Evolutionary conservation across 768 basidiomycete genomes (phyloP), one percentile per base, ranked within the genome.

Genomic region (Filobasidium floriforme): DNA sequence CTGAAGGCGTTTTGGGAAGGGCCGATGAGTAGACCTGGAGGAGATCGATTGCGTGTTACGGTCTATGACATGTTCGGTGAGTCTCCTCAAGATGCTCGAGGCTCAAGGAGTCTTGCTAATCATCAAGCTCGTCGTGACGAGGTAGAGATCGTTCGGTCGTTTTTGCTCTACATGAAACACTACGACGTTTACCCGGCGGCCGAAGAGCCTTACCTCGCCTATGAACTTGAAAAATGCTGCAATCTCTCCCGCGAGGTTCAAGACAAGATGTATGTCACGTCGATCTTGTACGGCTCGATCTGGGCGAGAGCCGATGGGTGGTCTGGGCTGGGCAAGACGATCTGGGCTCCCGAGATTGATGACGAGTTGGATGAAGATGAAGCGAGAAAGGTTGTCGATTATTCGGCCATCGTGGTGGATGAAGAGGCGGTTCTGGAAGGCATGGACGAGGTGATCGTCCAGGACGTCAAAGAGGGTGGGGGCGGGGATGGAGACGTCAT

Each of bases 141-240:
- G 32, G 32, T 37, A 57, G 54, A 57, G 22, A 57, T 57, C 54
- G 24, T 57, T 15, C 54, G 29, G 2, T 57, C 54, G 24, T 57
- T 57, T 24, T n/a, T 57, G 18, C 54, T 57, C 7, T 57, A 57
- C n/a, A 22, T 57, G 24, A 14, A 15, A 57, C 54, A 57, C 54
- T 57, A 57, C 54, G 22, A 57, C 15, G 15, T 57, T 7, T 57
- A 24, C 29, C 26, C 54, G 4, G 12, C n/a, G 6, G 26, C 54
- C 54, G 3, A 15, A 15, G 54, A 57, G 26, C 26, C 54, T 15
- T 57, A 19, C 54, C 54, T 57, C 22, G 19, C 14, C 54, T 3
- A 15, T 26, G 15, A 15, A 14, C 26, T 57, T 6, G 2, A 14
- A 14, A 15, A 24, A 15, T 22, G 22, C 24, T 26, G 22, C 54